Conservation (phyloP, 495 filamentous ascomycete species). For the Cercophora samala region DNA sequence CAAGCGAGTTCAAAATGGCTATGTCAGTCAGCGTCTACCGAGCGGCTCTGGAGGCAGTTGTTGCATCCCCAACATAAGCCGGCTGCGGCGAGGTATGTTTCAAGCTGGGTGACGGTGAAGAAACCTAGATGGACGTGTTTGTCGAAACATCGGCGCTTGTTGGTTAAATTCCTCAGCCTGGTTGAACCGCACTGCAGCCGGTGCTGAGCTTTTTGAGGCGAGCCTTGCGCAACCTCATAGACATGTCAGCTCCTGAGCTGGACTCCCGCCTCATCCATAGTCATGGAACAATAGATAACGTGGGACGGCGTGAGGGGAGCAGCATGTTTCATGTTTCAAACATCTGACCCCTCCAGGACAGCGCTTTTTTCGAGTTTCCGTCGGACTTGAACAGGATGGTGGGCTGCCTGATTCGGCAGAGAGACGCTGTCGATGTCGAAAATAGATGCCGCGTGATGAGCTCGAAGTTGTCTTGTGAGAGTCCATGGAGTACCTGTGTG, state of each 20-base stretch:
- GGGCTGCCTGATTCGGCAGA: neutral
- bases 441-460: neutral
- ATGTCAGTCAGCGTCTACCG: neutral
- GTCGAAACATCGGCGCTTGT: neutral
- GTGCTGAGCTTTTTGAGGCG: neutral
- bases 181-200: neutral
- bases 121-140: neutral
- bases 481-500: neutral
- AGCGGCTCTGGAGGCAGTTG: neutral
- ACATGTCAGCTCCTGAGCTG: neutral
- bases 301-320: conserved; percentile 1
- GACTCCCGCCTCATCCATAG: neutral
- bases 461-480: neutral
- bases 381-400: neutral
- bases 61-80: neutral
- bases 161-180: neutral
- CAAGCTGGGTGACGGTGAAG: neutral
- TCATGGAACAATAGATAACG: neutral
- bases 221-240: neutral
- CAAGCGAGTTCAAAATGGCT: neutral
- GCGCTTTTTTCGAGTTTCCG: neutral
- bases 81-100: neutral
- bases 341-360: conserved; percentile 4
- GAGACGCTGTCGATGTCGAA: neutral
- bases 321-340: conserved; percentile 11